A percentile compares a stretch with the other conserved stretches of the same genome.
Evolutionary conservation across 768 basidiomycete species (phyloP).

Genomic region (Cystobasidium onofrii): DNA sequence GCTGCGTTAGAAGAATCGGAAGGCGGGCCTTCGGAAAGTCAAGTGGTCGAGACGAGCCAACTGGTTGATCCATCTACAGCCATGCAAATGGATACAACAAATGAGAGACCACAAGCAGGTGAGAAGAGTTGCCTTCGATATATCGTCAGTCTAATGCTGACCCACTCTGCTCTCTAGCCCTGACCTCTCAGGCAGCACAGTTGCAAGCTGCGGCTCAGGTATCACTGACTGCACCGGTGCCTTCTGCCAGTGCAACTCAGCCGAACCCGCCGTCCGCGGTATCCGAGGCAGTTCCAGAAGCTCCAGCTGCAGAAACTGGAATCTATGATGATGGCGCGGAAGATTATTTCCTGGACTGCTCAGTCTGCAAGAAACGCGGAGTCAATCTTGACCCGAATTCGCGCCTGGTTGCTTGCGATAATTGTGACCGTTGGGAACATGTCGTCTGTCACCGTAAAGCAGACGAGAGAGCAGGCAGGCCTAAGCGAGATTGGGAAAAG

Average conservation of each 20-base stretch:
- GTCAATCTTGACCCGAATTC: conserved; percentile 14
- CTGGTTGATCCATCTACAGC: neutral
- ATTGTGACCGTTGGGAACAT: conserved; percentile 29
- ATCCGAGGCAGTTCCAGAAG: neutral
- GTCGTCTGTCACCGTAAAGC: conserved; percentile 19
- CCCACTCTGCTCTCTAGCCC: neutral
- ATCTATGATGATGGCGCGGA: conserved; percentile 5
- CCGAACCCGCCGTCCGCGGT: neutral
- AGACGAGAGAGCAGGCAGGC: conserved; percentile 4
- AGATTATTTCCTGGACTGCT: conserved; percentile 28
- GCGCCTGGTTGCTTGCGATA: conserved; percentile 12
- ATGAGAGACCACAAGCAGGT: neutral
- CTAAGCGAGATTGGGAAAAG: conserved; percentile 13
- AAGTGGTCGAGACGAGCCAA: neutral
- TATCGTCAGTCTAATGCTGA: neutral
- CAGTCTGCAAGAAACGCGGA: conserved; percentile 17
- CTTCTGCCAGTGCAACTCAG: too few relatives aligned
- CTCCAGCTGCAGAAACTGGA: neutral
- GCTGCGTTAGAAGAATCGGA: conserved; percentile 4
- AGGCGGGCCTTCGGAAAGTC: neutral
- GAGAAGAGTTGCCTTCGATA: neutral
- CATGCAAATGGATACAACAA: neutral
- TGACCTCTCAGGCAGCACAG: neutral
- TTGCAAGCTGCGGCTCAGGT: neutral
- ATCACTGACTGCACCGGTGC: too few relatives aligned